phyloP scores from a whole-genome alignment of 2,329 filamentous ascomycete genomes.

The Beauveria brongniartii region DNA sequence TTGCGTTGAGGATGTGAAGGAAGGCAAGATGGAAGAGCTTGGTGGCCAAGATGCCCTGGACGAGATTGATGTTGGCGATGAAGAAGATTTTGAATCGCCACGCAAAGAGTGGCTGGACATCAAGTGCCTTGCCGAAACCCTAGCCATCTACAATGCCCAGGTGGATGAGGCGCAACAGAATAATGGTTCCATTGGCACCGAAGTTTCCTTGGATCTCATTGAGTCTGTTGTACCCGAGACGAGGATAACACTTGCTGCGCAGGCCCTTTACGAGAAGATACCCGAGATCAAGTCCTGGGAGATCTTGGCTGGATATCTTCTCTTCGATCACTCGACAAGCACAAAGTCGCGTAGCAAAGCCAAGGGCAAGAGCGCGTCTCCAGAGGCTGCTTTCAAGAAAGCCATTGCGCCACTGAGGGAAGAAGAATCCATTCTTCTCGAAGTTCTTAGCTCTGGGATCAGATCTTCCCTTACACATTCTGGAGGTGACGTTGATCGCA shows the following conservation, averaged over 20 bases:
- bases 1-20: slow-evolving; percentile 74
- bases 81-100: slow-evolving; percentile 68
- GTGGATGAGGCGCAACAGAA: slow-evolving; percentile 48
- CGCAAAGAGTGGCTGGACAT: slow-evolving; percentile 81
- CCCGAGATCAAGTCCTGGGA: slow-evolving; percentile 82
- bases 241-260: slow-evolving; percentile 75
- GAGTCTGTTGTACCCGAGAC: slow-evolving; percentile 64
- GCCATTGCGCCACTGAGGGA: slow-evolving; percentile 64
- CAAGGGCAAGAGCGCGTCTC: slow-evolving; percentile 41
- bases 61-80: slow-evolving; percentile 65
- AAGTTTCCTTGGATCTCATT: slow-evolving; percentile 46
- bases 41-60: slow-evolving; percentile 70
- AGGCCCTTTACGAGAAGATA: slow-evolving; percentile 76
- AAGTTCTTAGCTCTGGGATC: slow-evolving; percentile 77
- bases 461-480: slow-evolving; percentile 59
- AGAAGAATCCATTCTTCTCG: slow-evolving; percentile 79
- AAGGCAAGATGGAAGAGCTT: slow-evolving; percentile 72
- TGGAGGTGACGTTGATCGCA: slow-evolving; percentile 55
- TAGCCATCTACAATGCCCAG: slow-evolving; percentile 72
- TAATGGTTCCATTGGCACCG: slow-evolving; percentile 35
- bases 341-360: slow-evolving; percentile 41
- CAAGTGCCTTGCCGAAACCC: slow-evolving; percentile 79
- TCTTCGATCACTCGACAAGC: slow-evolving; percentile 80
- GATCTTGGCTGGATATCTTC: slow-evolving; percentile 75
- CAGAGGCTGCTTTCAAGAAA: slow-evolving; percentile 58